Evolutionary conservation across 371 early-diverging fungal genomes (phyloP), one percentile per base, ranked within the genome.

Genomic region (Mortierella sp.): DNA sequence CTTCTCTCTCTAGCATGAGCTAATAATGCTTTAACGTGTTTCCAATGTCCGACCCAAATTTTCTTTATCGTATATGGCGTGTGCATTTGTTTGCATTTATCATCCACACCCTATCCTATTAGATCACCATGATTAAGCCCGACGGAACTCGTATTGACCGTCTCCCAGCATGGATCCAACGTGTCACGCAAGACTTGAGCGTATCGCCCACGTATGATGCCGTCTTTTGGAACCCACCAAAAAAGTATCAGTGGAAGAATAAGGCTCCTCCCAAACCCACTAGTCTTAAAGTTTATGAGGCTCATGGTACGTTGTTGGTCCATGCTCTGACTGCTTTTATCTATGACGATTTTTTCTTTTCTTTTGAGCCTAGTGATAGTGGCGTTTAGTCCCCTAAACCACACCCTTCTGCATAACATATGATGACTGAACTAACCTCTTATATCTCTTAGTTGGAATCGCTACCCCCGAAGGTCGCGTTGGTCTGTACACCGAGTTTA

Each of bases 151-250:
- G 94, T 49, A 93, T 97, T 62, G 95, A 97, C 73, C 90, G 98
- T 37, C 84, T 98, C 39, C 97, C 98, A 58, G 97, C 96, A 55
- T 97, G 94, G 93, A 94, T 93, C 73, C 86, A 85, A 11, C 89
- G 94, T 40, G 97, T 94, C 39, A 92, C 92, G 9, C 98, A 98
- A 86, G 96, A 97, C 68, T 84, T 97, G 68, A 76, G 71, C 67
- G 90, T 91, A 11, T 94, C 94, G 73, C 93, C 95, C 12, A 85
- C 88, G 12, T 97, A 97, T 76, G 97, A 98, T 52, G 93, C 93
- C 32, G 89, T 96, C 51, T 98, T 96, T 86, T 98, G 97, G 96
- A 92, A 98, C 81, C 98, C 98, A 51, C 88, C 90, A 32, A 66
- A 90, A 37, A 74, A 85, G 55, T 96, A 96, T 81, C 72, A 68